A percentile compares a stretch with the other conserved stretches of the same genome.
phyloP scores from a whole-genome alignment of 805 yeast genomes.

The Kodamaea nitidulidarum region DNA sequence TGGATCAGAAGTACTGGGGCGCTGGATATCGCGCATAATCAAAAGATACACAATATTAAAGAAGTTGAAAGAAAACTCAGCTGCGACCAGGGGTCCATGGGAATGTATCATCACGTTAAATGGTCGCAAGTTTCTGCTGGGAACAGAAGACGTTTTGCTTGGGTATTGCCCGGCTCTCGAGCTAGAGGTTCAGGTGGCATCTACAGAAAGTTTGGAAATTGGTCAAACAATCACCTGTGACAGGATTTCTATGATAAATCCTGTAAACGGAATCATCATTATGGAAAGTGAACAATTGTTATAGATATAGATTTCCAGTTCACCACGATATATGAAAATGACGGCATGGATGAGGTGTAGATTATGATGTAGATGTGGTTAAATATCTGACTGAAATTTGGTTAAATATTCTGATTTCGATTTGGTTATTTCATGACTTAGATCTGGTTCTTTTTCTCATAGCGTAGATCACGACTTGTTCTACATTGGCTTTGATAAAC shows the following conservation, averaged over 20 bases:
- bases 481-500: too few relatives aligned
- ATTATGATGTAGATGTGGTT: too few relatives aligned
- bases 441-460: too few relatives aligned
- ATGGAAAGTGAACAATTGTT: slow-evolving; percentile 20
- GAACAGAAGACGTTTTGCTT: background rate
- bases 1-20: slow-evolving; percentile 13
- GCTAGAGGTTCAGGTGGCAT: slow-evolving; percentile 41
- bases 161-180: slow-evolving; percentile 49
- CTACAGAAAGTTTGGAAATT: slow-evolving; percentile 15
- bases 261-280: slow-evolving; percentile 37
- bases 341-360: too few relatives aligned
- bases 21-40: slow-evolving; percentile 14
- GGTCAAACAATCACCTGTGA: slow-evolving; percentile 48
- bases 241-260: slow-evolving; percentile 40
- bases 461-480: too few relatives aligned
- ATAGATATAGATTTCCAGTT: background rate
- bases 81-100: slow-evolving; percentile 10
- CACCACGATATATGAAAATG: too few relatives aligned
- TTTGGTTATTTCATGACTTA: too few relatives aligned
- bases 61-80: slow-evolving; percentile 14
- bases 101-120: slow-evolving; percentile 41
- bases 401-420: too few relatives aligned
- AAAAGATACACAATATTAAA: slow-evolving; percentile 25
- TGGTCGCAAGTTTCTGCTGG: slow-evolving; percentile 18
- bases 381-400: too few relatives aligned